Percentiles rank a stretch among this genome's conserved stretches.
Evolutionary conservation across 208 protist genomes (phyloP).

Genomic region (Crithidia sp.): DNA sequence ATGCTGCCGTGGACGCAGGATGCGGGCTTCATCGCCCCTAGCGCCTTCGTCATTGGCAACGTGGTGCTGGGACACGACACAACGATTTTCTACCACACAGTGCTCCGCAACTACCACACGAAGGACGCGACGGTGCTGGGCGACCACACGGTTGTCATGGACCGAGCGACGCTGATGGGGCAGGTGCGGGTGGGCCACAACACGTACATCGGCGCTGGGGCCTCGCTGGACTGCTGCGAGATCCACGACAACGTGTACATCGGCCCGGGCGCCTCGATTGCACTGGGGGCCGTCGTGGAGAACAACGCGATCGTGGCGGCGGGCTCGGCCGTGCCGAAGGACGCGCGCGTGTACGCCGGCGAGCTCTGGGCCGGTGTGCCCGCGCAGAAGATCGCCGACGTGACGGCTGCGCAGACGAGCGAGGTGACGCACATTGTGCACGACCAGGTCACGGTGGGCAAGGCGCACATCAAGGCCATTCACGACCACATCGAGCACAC

Average conservation of each 20-base stretch:
- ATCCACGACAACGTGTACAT: conserved; percentile 89
- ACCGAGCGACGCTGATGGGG: conserved; percentile 82
- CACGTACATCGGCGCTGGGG: conserved; percentile 71
- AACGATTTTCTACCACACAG: conserved; percentile 87
- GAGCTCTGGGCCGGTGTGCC: conserved; percentile 93
- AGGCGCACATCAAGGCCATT: conserved; percentile 71
- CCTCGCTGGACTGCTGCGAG: conserved; percentile 83
- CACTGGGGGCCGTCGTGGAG: conserved; percentile 85
- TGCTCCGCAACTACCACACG: conserved; percentile 88
- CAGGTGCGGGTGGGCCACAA: conserved; percentile 72
- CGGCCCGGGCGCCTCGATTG: conserved; percentile 77
- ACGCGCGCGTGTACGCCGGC: conserved; percentile 78
- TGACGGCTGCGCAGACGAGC: conserved; percentile 66
- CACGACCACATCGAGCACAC: conserved; percentile 75
- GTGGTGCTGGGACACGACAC: conserved; percentile 84
- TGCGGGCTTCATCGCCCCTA: conserved; percentile 88
- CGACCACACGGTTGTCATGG: conserved; percentile 86
- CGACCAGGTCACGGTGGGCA: conserved; percentile 53
- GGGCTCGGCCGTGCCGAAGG: conserved; percentile 84
- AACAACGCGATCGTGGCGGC: conserved; percentile 86
- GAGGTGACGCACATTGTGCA: conserved; percentile 81
- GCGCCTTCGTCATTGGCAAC: conserved; percentile 83
- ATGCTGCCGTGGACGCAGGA: conserved; percentile 89
- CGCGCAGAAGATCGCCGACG: conserved; percentile 85
- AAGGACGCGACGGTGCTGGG: conserved; percentile 64